Conservation (phyloP, 768 basidiomycete genomes). For the Termitomyces sp. region DNA sequence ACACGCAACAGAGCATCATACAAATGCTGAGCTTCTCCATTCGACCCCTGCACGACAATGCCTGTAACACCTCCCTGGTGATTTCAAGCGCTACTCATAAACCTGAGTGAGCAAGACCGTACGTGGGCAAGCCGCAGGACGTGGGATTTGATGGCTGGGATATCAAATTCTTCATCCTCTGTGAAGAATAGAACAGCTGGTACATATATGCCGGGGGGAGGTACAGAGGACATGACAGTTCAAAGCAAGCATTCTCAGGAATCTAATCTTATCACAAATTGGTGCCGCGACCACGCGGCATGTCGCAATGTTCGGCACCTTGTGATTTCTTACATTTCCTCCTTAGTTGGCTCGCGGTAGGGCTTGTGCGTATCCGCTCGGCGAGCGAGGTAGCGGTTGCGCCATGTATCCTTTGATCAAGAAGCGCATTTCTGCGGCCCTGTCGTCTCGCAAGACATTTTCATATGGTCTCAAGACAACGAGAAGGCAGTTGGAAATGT, state of each 20-base stretch:
- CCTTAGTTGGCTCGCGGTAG: not conserved
- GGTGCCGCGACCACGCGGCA: slow-evolving; percentile 11
- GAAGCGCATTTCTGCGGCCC: slow-evolving; percentile 10
- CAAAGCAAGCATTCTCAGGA: not conserved
- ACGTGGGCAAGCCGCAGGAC: slow-evolving; percentile 71
- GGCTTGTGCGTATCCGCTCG: not conserved
- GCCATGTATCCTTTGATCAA: slow-evolving; percentile 15
- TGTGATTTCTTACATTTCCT: not conserved
- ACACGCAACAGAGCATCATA: slow-evolving; percentile 10
- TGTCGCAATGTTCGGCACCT: slow-evolving; percentile 5
- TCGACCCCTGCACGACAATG: slow-evolving; percentile 68
- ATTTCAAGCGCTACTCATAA: slow-evolving; percentile 12
- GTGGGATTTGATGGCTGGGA: slow-evolving; percentile 60
- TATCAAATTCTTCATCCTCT: slow-evolving; percentile 64
- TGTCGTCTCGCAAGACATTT: slow-evolving; percentile 36
- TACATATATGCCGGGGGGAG: slow-evolving; percentile 68
- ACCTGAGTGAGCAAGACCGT: slow-evolving; percentile 13
- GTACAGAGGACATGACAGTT: slow-evolving; percentile 28
- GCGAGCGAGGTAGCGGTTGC: not conserved
- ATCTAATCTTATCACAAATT: slow-evolving; percentile 16
- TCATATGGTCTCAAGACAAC: slow-evolving; percentile 48
- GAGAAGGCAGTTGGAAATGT: slow-evolving; percentile 22
- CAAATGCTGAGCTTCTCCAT: slow-evolving; percentile 74
- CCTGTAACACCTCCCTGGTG: slow-evolving; percentile 65
- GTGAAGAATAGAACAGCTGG: slow-evolving; percentile 75